These are phyloP conservation scores for Arthrobotrys megalospora DNA, from an alignment of 2,329 filamentous ascomycete species.

Conservation along the genomic window DNA sequence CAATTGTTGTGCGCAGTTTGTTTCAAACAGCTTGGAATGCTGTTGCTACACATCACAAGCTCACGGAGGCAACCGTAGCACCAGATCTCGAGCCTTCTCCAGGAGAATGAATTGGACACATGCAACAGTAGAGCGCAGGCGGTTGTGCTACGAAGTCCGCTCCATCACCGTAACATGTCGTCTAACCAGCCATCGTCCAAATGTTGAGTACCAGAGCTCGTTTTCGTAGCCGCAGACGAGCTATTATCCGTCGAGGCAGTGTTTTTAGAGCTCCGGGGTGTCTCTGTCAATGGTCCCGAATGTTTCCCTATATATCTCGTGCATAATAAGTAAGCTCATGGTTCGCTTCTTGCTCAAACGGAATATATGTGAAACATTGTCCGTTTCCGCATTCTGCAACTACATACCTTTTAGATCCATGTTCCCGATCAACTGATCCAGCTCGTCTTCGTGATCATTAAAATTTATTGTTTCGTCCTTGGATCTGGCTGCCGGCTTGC, in stretches of 20 bases:
- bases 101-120: constrained; percentile 31
- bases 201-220: constrained; percentile 50
- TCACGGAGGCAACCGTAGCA: constrained; percentile 48
- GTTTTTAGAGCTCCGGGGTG: constrained; percentile 42
- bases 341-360: constrained; percentile 54
- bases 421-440: constrained; percentile 64
- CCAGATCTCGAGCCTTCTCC: constrained; percentile 43
- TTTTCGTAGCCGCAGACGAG: constrained; percentile 35
- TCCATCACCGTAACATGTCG: constrained; percentile 63
- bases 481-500: constrained; percentile 47
- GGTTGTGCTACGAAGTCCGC: constrained; percentile 37
- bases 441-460: constrained; percentile 61
- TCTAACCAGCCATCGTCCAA: constrained; percentile 64
- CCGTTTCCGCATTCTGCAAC: constrained; percentile 59
- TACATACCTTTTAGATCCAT: constrained; percentile 62
- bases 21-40: constrained; percentile 54
- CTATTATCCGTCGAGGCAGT: constrained; percentile 39
- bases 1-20: constrained; percentile 41
- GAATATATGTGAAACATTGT: constrained; percentile 59
- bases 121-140: constrained; percentile 20
- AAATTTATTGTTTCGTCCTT: constrained; percentile 49
- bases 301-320: constrained; percentile 54
- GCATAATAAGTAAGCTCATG: constrained; percentile 56
- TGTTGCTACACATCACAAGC: constrained; percentile 43
- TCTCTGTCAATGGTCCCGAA: constrained; percentile 41